Percentiles rank a stretch among this genome's conserved stretches.
Evolutionary conservation across 345 rosid genomes (phyloP).

Genomic region (Arabidopsis suecica): DNA sequence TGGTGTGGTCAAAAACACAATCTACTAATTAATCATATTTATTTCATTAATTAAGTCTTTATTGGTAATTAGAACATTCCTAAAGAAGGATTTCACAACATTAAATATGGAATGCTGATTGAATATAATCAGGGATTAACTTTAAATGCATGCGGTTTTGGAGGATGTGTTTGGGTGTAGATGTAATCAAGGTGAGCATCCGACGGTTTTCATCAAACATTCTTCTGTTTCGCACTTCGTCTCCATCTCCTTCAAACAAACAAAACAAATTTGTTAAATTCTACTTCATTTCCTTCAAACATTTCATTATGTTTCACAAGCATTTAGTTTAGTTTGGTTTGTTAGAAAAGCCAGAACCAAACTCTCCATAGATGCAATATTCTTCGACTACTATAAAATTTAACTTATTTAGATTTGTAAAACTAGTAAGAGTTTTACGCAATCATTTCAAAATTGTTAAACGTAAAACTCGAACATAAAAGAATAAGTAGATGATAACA

Average conservation of each 20-base stretch:
- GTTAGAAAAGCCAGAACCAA: too few relatives aligned
- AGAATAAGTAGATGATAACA: neutral
- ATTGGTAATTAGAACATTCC: neutral
- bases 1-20: neutral
- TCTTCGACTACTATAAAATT: neutral
- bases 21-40: neutral
- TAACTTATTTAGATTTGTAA: neutral
- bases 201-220: conserved; percentile 36
- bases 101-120: neutral
- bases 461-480: neutral
- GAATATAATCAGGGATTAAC: neutral
- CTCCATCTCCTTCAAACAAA: conserved; percentile 20
- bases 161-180: conserved; percentile 31
- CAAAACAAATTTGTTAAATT: neutral
- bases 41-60: neutral
- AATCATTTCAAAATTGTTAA: neutral
- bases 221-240: conserved; percentile 36
- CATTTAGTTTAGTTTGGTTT: neutral
- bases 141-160: neutral
- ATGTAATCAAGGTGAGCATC: conserved; percentile 40
- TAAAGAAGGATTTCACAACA: conserved; percentile 3
- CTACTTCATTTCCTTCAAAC: neutral
- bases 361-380: neutral
- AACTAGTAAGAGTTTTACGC: neutral
- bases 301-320: neutral